These are phyloP conservation scores for Cutaneotrichosporon spelunceum DNA, from an alignment of 1,284 basidiomycete species.

Conservation along the genomic window DNA sequence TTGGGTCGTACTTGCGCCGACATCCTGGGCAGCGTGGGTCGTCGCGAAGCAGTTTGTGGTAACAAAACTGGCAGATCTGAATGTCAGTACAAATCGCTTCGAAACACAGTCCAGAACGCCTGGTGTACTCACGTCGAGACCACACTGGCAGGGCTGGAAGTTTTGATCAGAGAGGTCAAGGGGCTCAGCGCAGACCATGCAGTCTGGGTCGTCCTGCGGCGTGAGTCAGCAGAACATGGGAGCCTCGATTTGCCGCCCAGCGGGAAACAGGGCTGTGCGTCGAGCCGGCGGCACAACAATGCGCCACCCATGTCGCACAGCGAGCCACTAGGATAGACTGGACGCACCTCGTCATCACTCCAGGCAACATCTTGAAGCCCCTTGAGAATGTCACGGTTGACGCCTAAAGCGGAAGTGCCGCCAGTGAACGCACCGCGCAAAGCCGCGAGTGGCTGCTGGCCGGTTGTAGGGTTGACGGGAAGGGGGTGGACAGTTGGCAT, in stretches of 20 bases:
- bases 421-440: constrained; percentile 24
- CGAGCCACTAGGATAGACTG: background rate
- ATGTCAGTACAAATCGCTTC: background rate
- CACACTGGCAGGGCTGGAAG: constrained; percentile 98
- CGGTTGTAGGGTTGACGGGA: constrained; percentile 48
- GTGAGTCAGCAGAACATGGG: constrained; percentile 5
- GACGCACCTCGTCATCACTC: constrained; percentile 80
- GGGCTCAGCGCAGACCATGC: constrained; percentile 96
- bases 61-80: constrained; percentile 98
- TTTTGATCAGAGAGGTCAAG: constrained; percentile 99
- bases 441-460: constrained; percentile 39
- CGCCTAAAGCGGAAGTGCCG: constrained; percentile 32
- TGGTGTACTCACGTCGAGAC: constrained; percentile 73
- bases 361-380: constrained; percentile 95
- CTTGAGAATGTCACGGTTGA: constrained; percentile 51
- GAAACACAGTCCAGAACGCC: background rate
- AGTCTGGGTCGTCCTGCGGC: constrained; percentile 88
- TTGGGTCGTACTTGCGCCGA: constrained; percentile 87
- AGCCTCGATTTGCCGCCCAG: constrained; percentile 8
- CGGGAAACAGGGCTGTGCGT: background rate
- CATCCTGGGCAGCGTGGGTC: constrained; percentile 98
- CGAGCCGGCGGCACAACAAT: background rate
- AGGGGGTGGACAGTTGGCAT: constrained; percentile 41
- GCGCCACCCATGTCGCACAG: background rate
- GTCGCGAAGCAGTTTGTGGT: constrained; percentile 96